Base-by-base conservation (phyloP, 2,329 filamentous ascomycete species). In the Biscogniauxia sp. region DNA sequence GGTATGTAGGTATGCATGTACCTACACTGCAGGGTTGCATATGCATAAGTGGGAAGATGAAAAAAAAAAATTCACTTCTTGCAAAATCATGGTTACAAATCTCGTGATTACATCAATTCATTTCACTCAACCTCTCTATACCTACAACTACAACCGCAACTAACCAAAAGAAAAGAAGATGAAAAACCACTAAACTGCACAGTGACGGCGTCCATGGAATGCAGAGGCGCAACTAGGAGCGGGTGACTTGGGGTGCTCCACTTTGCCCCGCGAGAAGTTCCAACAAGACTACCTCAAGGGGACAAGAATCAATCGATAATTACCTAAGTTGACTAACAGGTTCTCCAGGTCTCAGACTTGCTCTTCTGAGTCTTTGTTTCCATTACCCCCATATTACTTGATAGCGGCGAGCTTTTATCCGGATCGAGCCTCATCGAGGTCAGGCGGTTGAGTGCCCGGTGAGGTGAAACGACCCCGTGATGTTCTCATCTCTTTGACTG, bases 371-470 rank as follows among this genome's bases (percentile, higher is more conserved):
- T n/a, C 53, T 64, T 66, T 64, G 59, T 68, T 61, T 69, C 65
- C 65, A 69, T 71, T 71, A 71, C 72, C 72, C 70, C 69, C 70
- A 69, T 69, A 72, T 73, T 73, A 73, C 72, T 69, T 73, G 70
- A 73, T 73, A 64, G 62, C 60, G 62, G 67, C 61, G 61, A 68
- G 59, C 61, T 63, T 68, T 59, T 61, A 65, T 58, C 66, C 66
- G 66, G 64, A 64, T 59, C 55, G 61, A 63, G 61, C 52, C 65
- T 15, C 61, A 60, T 66, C 67, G 62, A 68, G 65, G 66, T 70
- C 69, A 70, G 63, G 63, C 64, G 66, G 66, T 68, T 67, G 68
- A 66, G 68, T 64, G 65, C 70, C 69, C 67, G 69, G 59, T 64
- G 64, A 69, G 58, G 59, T 64, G 55, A 32, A 59, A 25, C 53